phyloP scores from a whole-genome alignment of 73 alveolate genomes.

The Paramecium tetraurelia region DNA sequence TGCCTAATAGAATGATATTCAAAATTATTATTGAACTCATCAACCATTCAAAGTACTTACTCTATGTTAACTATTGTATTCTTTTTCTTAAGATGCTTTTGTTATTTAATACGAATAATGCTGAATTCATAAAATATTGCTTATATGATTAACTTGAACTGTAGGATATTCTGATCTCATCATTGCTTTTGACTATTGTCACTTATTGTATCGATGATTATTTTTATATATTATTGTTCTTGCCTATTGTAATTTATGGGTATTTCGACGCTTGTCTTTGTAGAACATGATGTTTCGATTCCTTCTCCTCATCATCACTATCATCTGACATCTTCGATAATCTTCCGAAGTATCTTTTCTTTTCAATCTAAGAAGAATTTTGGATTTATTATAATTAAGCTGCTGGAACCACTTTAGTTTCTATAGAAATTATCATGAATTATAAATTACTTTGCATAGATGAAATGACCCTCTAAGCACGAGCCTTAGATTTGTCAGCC shows the following conservation, averaged over 20 bases:
- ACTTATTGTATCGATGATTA: background rate
- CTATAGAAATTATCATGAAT: background rate
- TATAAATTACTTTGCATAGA: background rate
- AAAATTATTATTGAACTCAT: background rate
- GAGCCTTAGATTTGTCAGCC: conserved; percentile 8
- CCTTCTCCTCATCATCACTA: background rate
- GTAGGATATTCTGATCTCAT: background rate
- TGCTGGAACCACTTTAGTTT: background rate
- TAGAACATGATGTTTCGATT: background rate
- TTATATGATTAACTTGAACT: background rate
- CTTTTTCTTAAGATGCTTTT: background rate
- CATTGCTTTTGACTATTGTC: background rate
- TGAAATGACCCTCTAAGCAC: background rate
- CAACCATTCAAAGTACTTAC: conserved; percentile 1
- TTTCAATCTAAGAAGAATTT: background rate
- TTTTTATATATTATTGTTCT: background rate
- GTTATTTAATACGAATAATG: background rate
- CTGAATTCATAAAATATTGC: background rate
- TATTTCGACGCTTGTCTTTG: background rate
- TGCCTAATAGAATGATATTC: background rate
- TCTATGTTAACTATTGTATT: background rate
- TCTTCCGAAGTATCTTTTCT: background rate
- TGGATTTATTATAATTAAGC: background rate
- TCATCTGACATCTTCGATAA: background rate
- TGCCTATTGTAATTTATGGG: background rate